phyloP scores from a whole-genome alignment of 1,284 basidiomycete genomes.

The Boletus sp. region DNA sequence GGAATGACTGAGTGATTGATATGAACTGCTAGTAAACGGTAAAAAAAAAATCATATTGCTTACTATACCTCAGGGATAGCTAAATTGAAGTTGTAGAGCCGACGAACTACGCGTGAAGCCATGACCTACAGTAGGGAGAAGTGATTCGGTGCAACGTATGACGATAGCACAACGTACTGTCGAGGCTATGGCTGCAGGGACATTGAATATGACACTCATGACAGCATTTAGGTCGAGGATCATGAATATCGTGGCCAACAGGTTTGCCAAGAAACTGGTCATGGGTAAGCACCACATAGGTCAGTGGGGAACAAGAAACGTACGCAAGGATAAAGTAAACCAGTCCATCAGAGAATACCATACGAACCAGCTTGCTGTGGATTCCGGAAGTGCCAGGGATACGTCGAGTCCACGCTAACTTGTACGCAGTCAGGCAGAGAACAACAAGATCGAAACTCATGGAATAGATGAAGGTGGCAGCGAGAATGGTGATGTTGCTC shows the following conservation, averaged over 20 bases:
- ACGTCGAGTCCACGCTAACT: constrained; percentile 28
- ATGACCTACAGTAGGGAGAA: constrained; percentile 47
- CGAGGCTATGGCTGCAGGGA: constrained; percentile 37
- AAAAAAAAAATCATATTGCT: constrained; percentile 24
- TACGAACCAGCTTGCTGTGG: constrained; percentile 26
- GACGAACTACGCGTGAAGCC: constrained; percentile 65
- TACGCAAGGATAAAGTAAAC: constrained; percentile 35
- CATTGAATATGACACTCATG: constrained; percentile 37
- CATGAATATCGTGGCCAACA: constrained; percentile 36
- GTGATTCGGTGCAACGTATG: not conserved
- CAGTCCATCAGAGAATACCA: constrained; percentile 34
- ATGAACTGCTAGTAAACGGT: constrained; percentile 1
- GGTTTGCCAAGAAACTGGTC: constrained; percentile 31
- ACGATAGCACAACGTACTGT: constrained; percentile 34
- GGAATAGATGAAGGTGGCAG: constrained; percentile 44
- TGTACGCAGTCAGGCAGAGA: constrained; percentile 39
- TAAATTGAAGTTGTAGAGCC: constrained; percentile 56
- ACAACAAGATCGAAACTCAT: constrained; percentile 47
- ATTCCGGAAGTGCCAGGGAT: constrained; percentile 16
- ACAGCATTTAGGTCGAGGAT: constrained; percentile 31
- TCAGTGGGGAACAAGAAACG: constrained; percentile 4
- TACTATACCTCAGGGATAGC: constrained; percentile 56
- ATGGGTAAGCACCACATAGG: not conserved
- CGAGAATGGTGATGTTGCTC: constrained; percentile 39
- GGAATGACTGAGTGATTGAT: constrained; percentile 25